Conservation (phyloP, 2,329 filamentous ascomycete species). For the Raffaelea arxii region DNA sequence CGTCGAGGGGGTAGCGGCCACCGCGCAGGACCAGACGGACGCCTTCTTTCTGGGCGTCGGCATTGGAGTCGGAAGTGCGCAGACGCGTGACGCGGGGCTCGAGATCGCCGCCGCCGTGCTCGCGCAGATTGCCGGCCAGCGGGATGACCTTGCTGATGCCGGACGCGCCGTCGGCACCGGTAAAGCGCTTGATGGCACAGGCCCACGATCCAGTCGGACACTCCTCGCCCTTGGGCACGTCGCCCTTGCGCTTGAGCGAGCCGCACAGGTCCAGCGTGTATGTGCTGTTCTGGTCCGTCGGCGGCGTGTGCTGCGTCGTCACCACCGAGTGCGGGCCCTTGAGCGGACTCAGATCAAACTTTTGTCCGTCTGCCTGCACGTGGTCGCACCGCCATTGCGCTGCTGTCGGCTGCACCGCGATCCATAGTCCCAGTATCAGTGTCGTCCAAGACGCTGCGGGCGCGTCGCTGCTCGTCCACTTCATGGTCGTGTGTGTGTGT, state of each 20-base stretch:
- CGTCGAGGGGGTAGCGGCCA: conserved; percentile 44
- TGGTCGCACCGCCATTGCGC: conserved; percentile 53
- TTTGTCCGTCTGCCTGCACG: conserved; percentile 46
- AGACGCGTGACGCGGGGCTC: conserved; percentile 59
- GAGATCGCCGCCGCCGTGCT: conserved; percentile 47
- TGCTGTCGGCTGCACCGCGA: conserved; percentile 13
- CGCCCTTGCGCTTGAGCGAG: conserved; percentile 52
- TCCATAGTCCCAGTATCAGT: conserved; percentile 4
- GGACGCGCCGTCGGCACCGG: conserved; percentile 35
- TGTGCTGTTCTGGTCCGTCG: conserved; percentile 58
- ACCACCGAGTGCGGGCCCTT: conserved; percentile 61
- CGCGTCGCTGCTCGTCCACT: background rate
- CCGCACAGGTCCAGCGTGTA: conserved; percentile 74
- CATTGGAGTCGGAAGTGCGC: conserved; percentile 51
- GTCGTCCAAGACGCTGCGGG: background rate
- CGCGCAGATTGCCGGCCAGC: conserved; percentile 62
- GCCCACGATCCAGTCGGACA: conserved; percentile 66
- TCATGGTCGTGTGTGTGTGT: background rate
- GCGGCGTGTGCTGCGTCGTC: conserved; percentile 42
- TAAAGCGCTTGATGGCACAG: conserved; percentile 60
- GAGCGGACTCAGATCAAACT: conserved; percentile 55
- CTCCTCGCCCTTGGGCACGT: conserved; percentile 42
- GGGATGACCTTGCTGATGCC: conserved; percentile 51
- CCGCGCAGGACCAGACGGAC: conserved; percentile 58
- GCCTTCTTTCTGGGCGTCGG: conserved; percentile 61